phyloP scores from a whole-genome alignment of 768 basidiomycete genomes.

The Paxillus rubicundulus region DNA sequence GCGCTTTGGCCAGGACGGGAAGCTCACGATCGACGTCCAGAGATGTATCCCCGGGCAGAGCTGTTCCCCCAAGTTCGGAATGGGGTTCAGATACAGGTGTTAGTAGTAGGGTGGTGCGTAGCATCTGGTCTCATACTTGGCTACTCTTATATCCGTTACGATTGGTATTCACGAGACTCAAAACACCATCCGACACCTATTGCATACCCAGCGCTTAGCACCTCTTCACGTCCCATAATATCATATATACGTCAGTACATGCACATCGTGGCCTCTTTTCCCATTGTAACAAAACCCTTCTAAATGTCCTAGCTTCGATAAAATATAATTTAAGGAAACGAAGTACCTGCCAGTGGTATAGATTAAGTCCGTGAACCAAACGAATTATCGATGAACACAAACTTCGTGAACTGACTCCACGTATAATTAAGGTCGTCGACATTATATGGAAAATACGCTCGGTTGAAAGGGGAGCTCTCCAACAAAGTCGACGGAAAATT shows the following conservation, averaged over 20 bases:
- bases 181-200: conserved; percentile 2
- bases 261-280: neutral
- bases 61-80: conserved; percentile 24
- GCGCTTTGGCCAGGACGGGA: conserved; percentile 44
- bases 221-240: neutral
- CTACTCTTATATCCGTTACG: conserved; percentile 17
- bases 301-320: neutral
- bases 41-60: conserved; percentile 25
- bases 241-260: neutral
- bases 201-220: neutral
- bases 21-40: conserved; percentile 47
- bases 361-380: too few relatives aligned
- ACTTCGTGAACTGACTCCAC: too few relatives aligned
- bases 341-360: too few relatives aligned
- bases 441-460: too few relatives aligned
- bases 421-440: too few relatives aligned
- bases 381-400: too few relatives aligned
- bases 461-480: too few relatives aligned
- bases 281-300: neutral
- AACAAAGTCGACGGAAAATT: too few relatives aligned
- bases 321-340: neutral
- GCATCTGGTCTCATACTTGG: conserved; percentile 9
- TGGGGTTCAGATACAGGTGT: conserved; percentile 29
- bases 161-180: conserved; percentile 13
- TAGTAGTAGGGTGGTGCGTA: conserved; percentile 13